phyloP scores from a whole-genome alignment of 352 stramenopile species.

The Globisporangium uncinulatum region DNA sequence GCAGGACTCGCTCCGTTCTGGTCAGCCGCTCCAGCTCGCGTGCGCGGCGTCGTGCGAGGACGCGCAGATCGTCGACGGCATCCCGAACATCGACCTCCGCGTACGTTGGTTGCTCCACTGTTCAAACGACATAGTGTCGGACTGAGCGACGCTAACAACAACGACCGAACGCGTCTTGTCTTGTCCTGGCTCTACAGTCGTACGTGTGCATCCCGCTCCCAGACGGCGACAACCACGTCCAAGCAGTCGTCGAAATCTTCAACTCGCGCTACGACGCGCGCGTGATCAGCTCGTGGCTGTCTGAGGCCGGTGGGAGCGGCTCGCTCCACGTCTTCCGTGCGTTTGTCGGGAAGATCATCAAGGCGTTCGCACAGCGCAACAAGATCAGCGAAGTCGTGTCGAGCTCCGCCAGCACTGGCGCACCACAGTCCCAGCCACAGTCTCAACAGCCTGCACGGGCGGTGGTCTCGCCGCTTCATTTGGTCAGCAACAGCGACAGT shows the following conservation, averaged over 20 bases:
- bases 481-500: not conserved
- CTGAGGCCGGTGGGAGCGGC: slow-evolving; percentile 17
- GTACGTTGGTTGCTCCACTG: slow-evolving; percentile 12
- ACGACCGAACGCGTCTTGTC: not conserved
- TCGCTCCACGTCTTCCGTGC: slow-evolving; percentile 57
- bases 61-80: slow-evolving; percentile 17
- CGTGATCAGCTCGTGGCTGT: slow-evolving; percentile 39
- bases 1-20: slow-evolving; percentile 17
- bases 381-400: slow-evolving; percentile 25
- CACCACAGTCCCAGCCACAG: not conserved
- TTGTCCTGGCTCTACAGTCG: slow-evolving; percentile 15
- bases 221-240: slow-evolving; percentile 41
- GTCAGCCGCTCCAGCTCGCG: slow-evolving; percentile 34
- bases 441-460: not conserved
- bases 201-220: slow-evolving; percentile 70
- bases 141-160: not conserved
- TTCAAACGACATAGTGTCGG: too few relatives aligned
- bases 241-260: slow-evolving; percentile 62
- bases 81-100: slow-evolving; percentile 36
- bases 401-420: not conserved
- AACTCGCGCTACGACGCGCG: slow-evolving; percentile 47
- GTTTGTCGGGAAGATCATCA: slow-evolving; percentile 54
- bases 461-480: not conserved
- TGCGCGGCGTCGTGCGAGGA: slow-evolving; percentile 15
- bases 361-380: slow-evolving; percentile 32